A percentile compares a stretch with the other conserved stretches of the same genome.
phyloP scores from a whole-genome alignment of 805 yeast species.

The Yarrowia deformans region DNA sequence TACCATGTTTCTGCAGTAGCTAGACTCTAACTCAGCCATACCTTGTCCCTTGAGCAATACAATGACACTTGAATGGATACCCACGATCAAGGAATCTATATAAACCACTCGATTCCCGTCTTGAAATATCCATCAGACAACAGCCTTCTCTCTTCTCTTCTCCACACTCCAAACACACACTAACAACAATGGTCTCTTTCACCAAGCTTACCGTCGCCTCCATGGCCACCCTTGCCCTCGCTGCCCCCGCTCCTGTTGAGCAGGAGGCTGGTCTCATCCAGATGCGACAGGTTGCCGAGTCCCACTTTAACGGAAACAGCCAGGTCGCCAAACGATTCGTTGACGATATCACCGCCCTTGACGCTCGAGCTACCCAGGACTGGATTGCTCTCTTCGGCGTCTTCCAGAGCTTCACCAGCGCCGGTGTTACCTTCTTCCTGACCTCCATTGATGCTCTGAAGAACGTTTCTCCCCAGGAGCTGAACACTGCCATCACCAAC shows the following conservation, averaged over 20 bases:
- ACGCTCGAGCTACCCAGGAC: slow-evolving; percentile 38
- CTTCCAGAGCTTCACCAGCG: slow-evolving; percentile 34
- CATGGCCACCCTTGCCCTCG: slow-evolving; percentile 31
- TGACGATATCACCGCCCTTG: slow-evolving; percentile 20
- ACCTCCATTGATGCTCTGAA: slow-evolving; percentile 20
- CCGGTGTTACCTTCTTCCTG: slow-evolving; percentile 37
- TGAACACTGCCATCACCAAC: slow-evolving; percentile 19
- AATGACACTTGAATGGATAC: slow-evolving; percentile 5
- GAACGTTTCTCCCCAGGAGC: slow-evolving; percentile 30
- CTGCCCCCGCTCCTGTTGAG: slow-evolving; percentile 38
- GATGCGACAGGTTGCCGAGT: slow-evolving; percentile 24
- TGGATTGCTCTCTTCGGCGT: slow-evolving; percentile 20
- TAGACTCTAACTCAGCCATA: slow-evolving; percentile 9
- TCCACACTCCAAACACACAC: background rate
- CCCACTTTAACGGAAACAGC: slow-evolving; percentile 11
- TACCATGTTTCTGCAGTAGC: slow-evolving; percentile 12
- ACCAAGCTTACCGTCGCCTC: slow-evolving; percentile 31
- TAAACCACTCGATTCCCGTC: background rate
- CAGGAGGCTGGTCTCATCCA: slow-evolving; percentile 31
- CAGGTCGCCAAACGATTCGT: slow-evolving; percentile 32
- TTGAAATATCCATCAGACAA: background rate
- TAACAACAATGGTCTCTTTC: slow-evolving; percentile 35
- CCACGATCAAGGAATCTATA: background rate
- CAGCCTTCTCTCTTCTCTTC: slow-evolving; percentile 5
- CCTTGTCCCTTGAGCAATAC: slow-evolving; percentile 4